A percentile compares a stretch with the other conserved stretches of the same genome.
phyloP scores from a whole-genome alignment of 2,329 filamentous ascomycete genomes.

The Niveomyces coronatus region DNA sequence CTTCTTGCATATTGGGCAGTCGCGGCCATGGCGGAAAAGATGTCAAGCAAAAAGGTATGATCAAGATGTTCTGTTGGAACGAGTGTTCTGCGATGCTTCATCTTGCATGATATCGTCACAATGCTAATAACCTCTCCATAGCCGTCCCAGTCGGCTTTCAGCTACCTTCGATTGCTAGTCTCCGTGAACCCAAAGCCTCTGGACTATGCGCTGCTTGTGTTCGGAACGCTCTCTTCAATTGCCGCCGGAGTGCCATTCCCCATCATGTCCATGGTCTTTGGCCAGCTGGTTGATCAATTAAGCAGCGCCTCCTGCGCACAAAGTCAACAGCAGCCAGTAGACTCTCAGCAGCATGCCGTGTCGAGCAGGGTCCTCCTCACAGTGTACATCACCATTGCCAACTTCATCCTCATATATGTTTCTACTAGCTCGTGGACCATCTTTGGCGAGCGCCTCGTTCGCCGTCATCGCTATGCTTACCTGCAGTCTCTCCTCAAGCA shows the following conservation, averaged over 20 bases:
- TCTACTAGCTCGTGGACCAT: constrained; percentile 50
- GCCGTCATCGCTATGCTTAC: constrained; percentile 45
- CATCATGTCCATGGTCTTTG: constrained; percentile 46
- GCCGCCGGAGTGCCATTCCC: constrained; percentile 46
- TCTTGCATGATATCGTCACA: neutral
- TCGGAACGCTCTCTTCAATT: constrained; percentile 5
- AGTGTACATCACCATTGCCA: constrained; percentile 48
- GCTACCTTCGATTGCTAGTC: constrained; percentile 2
- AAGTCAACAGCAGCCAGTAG: neutral
- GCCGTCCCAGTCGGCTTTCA: constrained; percentile 2
- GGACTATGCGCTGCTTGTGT: neutral
- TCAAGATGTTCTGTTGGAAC: too few relatives aligned
- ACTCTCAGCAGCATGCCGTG: constrained; percentile 18
- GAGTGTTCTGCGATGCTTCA: too few relatives aligned
- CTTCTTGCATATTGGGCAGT: too few relatives aligned
- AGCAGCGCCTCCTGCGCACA: constrained; percentile 24
- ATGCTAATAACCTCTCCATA: neutral
- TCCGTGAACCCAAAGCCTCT: neutral
- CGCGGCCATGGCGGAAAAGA: too few relatives aligned
- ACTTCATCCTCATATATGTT: constrained; percentile 47
- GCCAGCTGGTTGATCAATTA: constrained; percentile 44
- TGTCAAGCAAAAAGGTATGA: too few relatives aligned
- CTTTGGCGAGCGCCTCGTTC: constrained; percentile 44
- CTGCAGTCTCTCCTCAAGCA: constrained; percentile 44
- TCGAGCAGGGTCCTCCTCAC: constrained; percentile 43